Base-by-base conservation (phyloP, 202 grass and related monocot genomes). In the Carex sylvatica region DNA sequence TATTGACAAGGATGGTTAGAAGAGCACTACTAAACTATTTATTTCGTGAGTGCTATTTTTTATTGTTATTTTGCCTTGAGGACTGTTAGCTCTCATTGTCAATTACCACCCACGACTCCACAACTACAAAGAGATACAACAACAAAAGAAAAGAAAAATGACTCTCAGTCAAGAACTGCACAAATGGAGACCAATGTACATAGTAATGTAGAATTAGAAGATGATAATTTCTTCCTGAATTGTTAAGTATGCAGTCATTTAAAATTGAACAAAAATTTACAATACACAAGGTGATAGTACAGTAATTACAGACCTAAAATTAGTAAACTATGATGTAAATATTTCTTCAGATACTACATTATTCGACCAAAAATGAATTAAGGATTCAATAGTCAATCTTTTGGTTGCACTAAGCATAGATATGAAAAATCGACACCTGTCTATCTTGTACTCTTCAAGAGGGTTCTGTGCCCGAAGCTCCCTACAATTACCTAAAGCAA, bases 401-500 rank as follows among this genome's bases (percentile, higher is more conserved):
- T 91, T 77, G 0, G 92, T 98, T 73, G 95, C 86, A 71, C 89
- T 90, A 74, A 98, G 66, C 95, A 98, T 95, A 59, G 92, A 95
- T 81, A 98, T 98, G 85, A 95, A 98, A 85, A 98, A 98, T n/a
- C 91, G 82, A 24, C 95, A 93, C 7, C 92, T 92, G 38, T 98
- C 96, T 59, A 98, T 98, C 84, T 93, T 98, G 82, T 98, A 95
- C 54, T 98, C 96, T 90, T 99, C 96, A 38, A 99, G 80, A 76
- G 92, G 96, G 47, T 99, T 85, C 91, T 95, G 16, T 95, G 96
- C 61, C 96, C 96, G 70, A 98, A 93, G 86, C 96, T 98, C 84
- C 91, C 87, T 61, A 99, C 92, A 80, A 95, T 95, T 83, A 99
- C 96, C 96, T 95, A 80, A 4, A 68, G 7, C 5, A 74, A 47